These are phyloP conservation scores for Rugosomyces carneus DNA, from an alignment of 1,284 basidiomycete genomes.

Conservation along the genomic window DNA sequence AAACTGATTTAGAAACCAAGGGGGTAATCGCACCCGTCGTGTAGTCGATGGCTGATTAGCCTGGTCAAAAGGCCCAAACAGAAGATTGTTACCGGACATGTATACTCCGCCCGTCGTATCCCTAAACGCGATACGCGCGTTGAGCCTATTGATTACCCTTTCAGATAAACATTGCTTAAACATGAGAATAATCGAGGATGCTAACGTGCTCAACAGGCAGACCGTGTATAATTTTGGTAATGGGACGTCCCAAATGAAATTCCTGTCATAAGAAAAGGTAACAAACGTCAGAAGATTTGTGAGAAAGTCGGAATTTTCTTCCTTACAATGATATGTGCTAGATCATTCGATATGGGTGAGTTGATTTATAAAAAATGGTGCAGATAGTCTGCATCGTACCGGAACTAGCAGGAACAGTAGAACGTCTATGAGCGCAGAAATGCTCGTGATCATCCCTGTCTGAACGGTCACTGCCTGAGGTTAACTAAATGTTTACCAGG, in stretches of 20 bases:
- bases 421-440: slow-evolving; percentile 23
- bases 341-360: too few relatives aligned
- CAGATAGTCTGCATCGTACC: background rate
- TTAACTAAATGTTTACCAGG: background rate
- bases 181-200: background rate
- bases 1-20: too few relatives aligned
- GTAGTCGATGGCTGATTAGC: too few relatives aligned
- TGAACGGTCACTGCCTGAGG: slow-evolving; percentile 21
- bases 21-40: too few relatives aligned
- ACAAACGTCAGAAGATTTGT: background rate
- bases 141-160: slow-evolving; percentile 9
- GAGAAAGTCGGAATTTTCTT: slow-evolving; percentile 13
- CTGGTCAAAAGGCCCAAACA: too few relatives aligned
- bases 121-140: slow-evolving; percentile 12
- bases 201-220: slow-evolving; percentile 19
- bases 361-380: too few relatives aligned
- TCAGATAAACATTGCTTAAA: background rate
- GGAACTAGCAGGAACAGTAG: slow-evolving; percentile 21
- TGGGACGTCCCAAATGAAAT: slow-evolving; percentile 14
- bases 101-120: too few relatives aligned
- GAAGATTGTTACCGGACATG: too few relatives aligned
- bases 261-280: slow-evolving; percentile 3
- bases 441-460: slow-evolving; percentile 25
- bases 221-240: slow-evolving; percentile 13
- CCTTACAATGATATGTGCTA: too few relatives aligned